These are phyloP conservation scores for Drechslerella dactyloides DNA, from an alignment of 2,329 filamentous ascomycete genomes.

Conservation along the genomic window DNA sequence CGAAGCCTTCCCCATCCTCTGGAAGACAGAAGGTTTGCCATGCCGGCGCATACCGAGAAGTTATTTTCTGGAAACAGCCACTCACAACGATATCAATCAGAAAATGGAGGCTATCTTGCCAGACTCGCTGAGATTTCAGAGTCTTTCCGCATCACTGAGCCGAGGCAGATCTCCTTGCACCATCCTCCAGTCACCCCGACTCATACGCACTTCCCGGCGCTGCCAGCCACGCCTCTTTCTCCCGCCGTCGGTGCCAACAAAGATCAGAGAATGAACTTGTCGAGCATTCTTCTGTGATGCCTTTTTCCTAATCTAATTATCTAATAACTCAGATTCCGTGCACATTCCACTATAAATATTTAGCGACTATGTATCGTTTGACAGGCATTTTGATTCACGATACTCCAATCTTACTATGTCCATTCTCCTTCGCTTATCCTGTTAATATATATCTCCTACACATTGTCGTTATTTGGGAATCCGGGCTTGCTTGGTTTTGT, in stretches of 20 bases:
- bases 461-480: conserved; percentile 6
- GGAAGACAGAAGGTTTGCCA: conserved; percentile 43
- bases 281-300: conserved; percentile 43
- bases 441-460: neutral
- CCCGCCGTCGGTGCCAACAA: conserved; percentile 27
- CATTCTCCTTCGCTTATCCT: conserved; percentile 48
- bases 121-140: conserved; percentile 44
- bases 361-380: conserved; percentile 51
- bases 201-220: conserved; percentile 21
- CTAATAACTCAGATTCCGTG: conserved; percentile 51
- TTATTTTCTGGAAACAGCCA: conserved; percentile 12
- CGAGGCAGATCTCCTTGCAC: conserved; percentile 22
- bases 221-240: conserved; percentile 44
- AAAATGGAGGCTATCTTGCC: conserved; percentile 49
- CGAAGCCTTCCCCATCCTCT: conserved; percentile 47
- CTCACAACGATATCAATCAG: conserved; percentile 39
- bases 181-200: conserved; percentile 33
- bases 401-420: conserved; percentile 43
- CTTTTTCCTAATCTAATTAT: conserved; percentile 43
- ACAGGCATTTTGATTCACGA: conserved; percentile 46
- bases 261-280: conserved; percentile 47
- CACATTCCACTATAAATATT: conserved; percentile 50
- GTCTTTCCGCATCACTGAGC: conserved; percentile 36
- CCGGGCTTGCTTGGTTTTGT: conserved; percentile 11
- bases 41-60: conserved; percentile 27